phyloP scores from a whole-genome alignment of 768 basidiomycete genomes.

The Tulasnella sp. region DNA sequence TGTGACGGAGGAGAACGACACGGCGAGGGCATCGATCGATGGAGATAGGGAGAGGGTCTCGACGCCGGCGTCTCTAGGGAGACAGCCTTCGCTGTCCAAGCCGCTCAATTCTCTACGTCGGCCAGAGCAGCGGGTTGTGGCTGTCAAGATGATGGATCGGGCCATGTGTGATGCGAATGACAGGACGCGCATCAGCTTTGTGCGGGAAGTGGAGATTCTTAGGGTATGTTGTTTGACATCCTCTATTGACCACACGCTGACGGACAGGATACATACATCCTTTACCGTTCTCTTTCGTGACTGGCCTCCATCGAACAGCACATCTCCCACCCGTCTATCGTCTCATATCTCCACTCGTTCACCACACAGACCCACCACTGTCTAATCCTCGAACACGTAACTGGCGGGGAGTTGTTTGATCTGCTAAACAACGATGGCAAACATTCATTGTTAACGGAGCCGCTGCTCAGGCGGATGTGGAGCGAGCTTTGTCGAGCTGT shows the following conservation, averaged over 20 bases:
- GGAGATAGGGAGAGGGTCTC: conserved; percentile 10
- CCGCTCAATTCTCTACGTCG: background rate
- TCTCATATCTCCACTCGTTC: conserved; percentile 57
- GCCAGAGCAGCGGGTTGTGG: conserved; percentile 32
- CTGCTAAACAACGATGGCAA: conserved; percentile 40
- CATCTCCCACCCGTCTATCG: conserved; percentile 71
- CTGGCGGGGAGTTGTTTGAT: conserved; percentile 73
- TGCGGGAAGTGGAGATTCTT: conserved; percentile 76
- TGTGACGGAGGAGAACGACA: background rate
- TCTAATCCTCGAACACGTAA: conserved; percentile 63
- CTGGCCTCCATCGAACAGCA: conserved; percentile 34
- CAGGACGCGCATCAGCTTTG: conserved; percentile 63
- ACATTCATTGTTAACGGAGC: conserved; percentile 30
- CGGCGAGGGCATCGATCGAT: conserved; percentile 16
- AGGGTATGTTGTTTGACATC: conserved; percentile 37
- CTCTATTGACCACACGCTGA: too few species aligned
- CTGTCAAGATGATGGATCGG: conserved; percentile 42
- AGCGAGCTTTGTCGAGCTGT: conserved; percentile 66
- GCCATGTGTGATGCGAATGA: conserved; percentile 44
- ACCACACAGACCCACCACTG: conserved; percentile 63
- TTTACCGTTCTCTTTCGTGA: background rate
- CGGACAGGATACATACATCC: background rate
- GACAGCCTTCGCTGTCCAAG: background rate
- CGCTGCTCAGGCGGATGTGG: conserved; percentile 57
- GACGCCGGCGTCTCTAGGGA: conserved; percentile 1